Evolutionary conservation across 805 yeast species (phyloP).

Genomic region (Ogataea pignaliae): DNA sequence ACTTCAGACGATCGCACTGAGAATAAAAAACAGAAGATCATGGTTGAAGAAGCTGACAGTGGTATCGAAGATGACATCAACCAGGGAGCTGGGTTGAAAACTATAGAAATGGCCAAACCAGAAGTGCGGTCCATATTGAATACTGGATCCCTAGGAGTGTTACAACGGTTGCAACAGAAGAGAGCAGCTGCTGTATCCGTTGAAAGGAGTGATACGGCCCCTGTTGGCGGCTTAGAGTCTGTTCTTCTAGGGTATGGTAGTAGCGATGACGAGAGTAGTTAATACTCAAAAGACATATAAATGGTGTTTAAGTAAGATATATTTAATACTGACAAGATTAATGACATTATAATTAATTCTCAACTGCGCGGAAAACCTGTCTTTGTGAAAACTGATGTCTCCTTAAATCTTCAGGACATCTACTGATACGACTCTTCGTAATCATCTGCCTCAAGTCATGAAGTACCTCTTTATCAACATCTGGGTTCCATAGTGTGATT

Average conservation of each 20-base stretch:
- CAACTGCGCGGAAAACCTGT: constrained; percentile 12
- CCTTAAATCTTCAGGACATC: constrained; percentile 37
- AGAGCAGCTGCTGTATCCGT: neutral
- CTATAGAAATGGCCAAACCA: neutral
- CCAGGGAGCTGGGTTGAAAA: neutral
- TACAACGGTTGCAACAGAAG: constrained; percentile 4
- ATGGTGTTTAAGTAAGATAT: neutral
- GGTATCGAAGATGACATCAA: neutral
- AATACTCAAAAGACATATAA: too few species aligned
- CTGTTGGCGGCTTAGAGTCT: neutral
- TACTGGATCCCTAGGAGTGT: constrained; percentile 6
- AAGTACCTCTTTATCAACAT: constrained; percentile 48
- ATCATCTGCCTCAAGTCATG: constrained; percentile 48
- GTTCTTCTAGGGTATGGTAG: constrained; percentile 3
- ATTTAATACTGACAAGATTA: neutral
- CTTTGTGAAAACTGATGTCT: constrained; percentile 18
- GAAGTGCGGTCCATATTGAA: constrained; percentile 2
- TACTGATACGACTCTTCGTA: constrained; percentile 33
- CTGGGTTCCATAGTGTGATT: constrained; percentile 59
- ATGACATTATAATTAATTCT: constrained; percentile 2
- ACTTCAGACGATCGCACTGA: constrained; percentile 20
- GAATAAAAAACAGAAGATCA: constrained; percentile 17
- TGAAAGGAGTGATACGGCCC: neutral
- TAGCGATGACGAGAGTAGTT: too few species aligned
- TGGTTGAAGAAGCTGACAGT: constrained; percentile 21